Conservation (phyloP, 2,329 filamentous ascomycete species). For the Colletotrichum spinosum region DNA sequence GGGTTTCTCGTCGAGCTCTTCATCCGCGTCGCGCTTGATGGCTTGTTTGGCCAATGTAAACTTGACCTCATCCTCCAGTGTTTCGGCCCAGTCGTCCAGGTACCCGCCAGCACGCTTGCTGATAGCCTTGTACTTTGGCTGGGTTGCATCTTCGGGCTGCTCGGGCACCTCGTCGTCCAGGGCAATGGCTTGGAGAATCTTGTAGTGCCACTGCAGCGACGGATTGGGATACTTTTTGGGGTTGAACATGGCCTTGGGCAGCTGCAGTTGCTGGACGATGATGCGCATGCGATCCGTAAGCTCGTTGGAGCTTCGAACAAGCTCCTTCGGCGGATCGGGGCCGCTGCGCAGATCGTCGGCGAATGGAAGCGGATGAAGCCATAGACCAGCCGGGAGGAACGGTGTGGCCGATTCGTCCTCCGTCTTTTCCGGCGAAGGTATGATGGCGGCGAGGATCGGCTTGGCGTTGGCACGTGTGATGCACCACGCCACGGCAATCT, state of each 20-base stretch:
- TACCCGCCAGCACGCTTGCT: constrained; percentile 87
- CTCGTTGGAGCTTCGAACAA: constrained; percentile 71
- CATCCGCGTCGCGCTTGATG: constrained; percentile 65
- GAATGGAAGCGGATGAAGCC: constrained; percentile 89
- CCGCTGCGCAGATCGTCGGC: constrained; percentile 87
- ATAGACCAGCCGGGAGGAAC: constrained; percentile 83
- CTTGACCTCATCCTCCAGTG: constrained; percentile 68
- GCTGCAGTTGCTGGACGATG: constrained; percentile 86
- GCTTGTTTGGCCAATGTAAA: constrained; percentile 52
- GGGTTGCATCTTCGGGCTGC: constrained; percentile 78
- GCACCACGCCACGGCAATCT: constrained; percentile 91
- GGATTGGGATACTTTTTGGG: constrained; percentile 92
- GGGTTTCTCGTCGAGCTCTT: constrained; percentile 55
- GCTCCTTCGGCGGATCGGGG: constrained; percentile 71
- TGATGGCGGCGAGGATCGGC: constrained; percentile 82
- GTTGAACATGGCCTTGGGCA: constrained; percentile 87
- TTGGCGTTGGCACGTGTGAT: constrained; percentile 84
- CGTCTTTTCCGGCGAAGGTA: constrained; percentile 77
- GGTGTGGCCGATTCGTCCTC: constrained; percentile 76
- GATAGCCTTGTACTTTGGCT: constrained; percentile 88
- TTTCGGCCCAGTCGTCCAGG: constrained; percentile 80
- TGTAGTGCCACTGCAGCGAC: constrained; percentile 96
- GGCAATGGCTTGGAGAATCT: constrained; percentile 89
- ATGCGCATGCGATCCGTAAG: constrained; percentile 85
- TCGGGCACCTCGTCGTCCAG: constrained; percentile 91